A percentile compares a stretch with the other conserved stretches of the same genome.
These are phyloP conservation scores for Quercus suber DNA, from an alignment of 306 rosid species.

Conservation along the genomic window DNA sequence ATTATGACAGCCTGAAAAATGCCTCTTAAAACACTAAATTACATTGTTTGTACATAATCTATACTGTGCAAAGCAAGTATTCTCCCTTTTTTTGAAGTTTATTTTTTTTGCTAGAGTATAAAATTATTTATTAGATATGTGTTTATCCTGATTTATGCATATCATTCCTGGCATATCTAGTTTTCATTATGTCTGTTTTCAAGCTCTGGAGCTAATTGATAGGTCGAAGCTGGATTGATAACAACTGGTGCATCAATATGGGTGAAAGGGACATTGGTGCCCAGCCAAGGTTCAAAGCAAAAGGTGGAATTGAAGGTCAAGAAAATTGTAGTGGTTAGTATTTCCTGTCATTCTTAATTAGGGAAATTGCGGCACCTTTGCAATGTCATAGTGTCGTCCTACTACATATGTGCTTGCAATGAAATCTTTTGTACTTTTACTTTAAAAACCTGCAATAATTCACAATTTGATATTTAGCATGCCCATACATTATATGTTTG, in stretches of 20 bases:
- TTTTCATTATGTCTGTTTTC: conserved; percentile 25
- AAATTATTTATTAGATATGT: background rate
- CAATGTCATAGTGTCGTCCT: background rate
- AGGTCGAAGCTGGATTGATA: conserved; percentile 75
- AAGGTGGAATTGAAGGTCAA: conserved; percentile 86
- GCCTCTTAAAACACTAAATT: background rate
- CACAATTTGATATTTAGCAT: background rate
- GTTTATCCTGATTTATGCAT: background rate
- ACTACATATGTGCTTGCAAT: background rate
- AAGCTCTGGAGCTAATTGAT: conserved; percentile 40
- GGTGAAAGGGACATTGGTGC: conserved; percentile 77
- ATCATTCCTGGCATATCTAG: conserved; percentile 8
- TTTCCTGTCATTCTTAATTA: conserved; percentile 12
- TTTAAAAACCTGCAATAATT: background rate
- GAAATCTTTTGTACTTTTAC: background rate
- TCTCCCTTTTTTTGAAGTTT: too few species aligned
- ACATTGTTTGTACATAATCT: background rate
- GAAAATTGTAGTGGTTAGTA: conserved; percentile 75
- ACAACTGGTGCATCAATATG: conserved; percentile 90
- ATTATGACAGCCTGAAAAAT: background rate
- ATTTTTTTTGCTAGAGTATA: too few species aligned
- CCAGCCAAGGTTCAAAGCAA: conserved; percentile 90
- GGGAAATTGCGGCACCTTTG: background rate
- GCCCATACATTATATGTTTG: background rate
- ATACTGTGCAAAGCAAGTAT: background rate